Evolutionary conservation across 768 basidiomycete species (phyloP), one percentile per base, ranked within the genome.

Genomic region (Pluteus cervinus): DNA sequence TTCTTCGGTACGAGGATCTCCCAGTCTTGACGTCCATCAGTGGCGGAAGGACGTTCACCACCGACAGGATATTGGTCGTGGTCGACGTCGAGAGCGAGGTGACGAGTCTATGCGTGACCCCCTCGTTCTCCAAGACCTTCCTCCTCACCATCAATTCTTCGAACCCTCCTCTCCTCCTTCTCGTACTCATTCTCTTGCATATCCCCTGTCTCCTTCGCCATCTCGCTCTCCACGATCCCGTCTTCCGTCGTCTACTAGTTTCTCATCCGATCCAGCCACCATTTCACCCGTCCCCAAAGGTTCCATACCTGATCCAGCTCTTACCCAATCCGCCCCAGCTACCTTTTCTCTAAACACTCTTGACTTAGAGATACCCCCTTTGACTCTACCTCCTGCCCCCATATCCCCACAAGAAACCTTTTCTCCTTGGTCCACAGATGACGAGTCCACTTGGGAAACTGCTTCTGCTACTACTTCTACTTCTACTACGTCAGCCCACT

Each of bases 401-500:
- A 35, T 53, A 16, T 63, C 63, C 15, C 61, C 63, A 8, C 41
- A 61, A 14, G 67, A 55, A 24, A 56, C 65, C 1, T 51, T 64
- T 40, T 83, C 82, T 0, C 73, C 81, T 2, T 86, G 79, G 78
- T 75, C 80, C 11, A 83, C 81, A 3, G 84, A 86, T 40, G 85
- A 84, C 46, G 83, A 86, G 40, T 85, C 79, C 5, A 72, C 71
- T 24, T 86, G 82, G 80, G 84, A 86, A 43, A 76, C 80, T 3
- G 76, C 75, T 22, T 86, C 84, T 12, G 66, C 63, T 10, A 69
- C 73, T 1, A 81, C 81, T 3, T 71, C 77, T 7, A 65, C 73
- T 7, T 80, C 81, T 11, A 76, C 75, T 8, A 75, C 74, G 3
- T 73, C 79, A 6, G 67, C 68, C 11, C 62, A 54, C 11, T 14